Conservation (phyloP, 805 yeast genomes). For the Ogataea populi-albae region DNA sequence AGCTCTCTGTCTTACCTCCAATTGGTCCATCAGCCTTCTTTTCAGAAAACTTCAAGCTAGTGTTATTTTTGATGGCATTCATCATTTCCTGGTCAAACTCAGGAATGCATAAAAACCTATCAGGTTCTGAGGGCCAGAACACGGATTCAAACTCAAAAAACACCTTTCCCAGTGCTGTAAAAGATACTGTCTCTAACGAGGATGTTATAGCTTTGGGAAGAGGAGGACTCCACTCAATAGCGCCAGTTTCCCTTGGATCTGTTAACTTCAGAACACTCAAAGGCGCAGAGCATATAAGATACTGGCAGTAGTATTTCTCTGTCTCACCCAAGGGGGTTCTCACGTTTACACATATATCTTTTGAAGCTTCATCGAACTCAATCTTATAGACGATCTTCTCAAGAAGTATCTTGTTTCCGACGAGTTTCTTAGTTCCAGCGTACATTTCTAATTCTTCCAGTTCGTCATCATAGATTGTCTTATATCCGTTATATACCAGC, state of each 20-base stretch:
- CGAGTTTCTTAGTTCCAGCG: too few relatives aligned
- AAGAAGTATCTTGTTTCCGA: too few relatives aligned
- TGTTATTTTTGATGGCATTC: slow-evolving; percentile 6
- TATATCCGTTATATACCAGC: slow-evolving; percentile 27
- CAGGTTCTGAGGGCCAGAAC: slow-evolving; percentile 43
- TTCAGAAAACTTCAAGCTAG: slow-evolving; percentile 11
- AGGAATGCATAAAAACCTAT: slow-evolving; percentile 30
- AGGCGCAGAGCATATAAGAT: slow-evolving; percentile 49
- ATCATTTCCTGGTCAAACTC: slow-evolving; percentile 22
- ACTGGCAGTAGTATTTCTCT: slow-evolving; percentile 27
- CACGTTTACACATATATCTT: slow-evolving; percentile 14
- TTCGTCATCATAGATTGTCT: slow-evolving; percentile 27
- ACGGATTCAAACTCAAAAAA: slow-evolving; percentile 41
- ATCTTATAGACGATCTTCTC: slow-evolving; percentile 18
- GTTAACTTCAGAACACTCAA: slow-evolving; percentile 42
- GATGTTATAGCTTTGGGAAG: slow-evolving; percentile 34
- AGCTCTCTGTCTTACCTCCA: too few relatives aligned
- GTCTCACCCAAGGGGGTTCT: slow-evolving; percentile 20
- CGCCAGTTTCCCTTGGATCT: slow-evolving; percentile 24
- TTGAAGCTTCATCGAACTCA: slow-evolving; percentile 30
- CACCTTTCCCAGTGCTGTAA: slow-evolving; percentile 43
- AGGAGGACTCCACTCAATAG: slow-evolving; percentile 33
- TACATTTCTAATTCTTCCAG: slow-evolving; percentile 25
- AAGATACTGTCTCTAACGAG: slow-evolving; percentile 32
- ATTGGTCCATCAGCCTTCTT: slow-evolving; percentile 7